Percentiles rank a stretch among this genome's conserved stretches.
These are phyloP conservation scores for Aspergillus sp. DNA, from an alignment of 2,329 filamentous ascomycete species.

Conservation along the genomic window DNA sequence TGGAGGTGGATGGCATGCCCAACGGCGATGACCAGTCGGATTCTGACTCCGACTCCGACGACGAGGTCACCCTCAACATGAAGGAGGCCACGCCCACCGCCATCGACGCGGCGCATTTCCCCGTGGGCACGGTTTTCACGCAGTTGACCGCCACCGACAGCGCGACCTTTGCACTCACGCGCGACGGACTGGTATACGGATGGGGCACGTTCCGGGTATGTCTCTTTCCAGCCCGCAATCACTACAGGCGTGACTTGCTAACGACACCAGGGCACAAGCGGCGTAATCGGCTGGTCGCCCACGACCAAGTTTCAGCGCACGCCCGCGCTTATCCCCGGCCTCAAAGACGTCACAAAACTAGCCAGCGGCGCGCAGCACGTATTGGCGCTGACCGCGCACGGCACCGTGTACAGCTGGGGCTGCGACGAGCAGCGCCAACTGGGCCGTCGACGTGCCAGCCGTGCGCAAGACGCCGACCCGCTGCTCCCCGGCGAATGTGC, in stretches of 20 bases:
- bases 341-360: conserved; percentile 65
- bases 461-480: conserved; percentile 43
- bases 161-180: conserved; percentile 71
- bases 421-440: conserved; percentile 69
- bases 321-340: conserved; percentile 46
- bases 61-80: conserved; percentile 64
- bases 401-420: conserved; percentile 68
- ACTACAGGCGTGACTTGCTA: too few species aligned
- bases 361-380: conserved; percentile 69
- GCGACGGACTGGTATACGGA: conserved; percentile 72
- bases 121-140: conserved; percentile 60
- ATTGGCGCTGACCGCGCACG: conserved; percentile 63
- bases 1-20: conserved; percentile 44
- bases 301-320: conserved; percentile 40
- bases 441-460: conserved; percentile 61
- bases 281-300: conserved; percentile 54
- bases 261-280: conserved; percentile 51
- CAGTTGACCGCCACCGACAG: conserved; percentile 72
- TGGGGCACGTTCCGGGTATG: conserved; percentile 77
- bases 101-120: conserved; percentile 54
- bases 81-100: conserved; percentile 65
- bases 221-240: too few species aligned
- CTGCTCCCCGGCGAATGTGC: conserved; percentile 51
- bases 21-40: conserved; percentile 28
- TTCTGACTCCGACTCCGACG: conserved; percentile 44